A percentile compares a stretch with the other conserved stretches of the same genome.
These are phyloP conservation scores for Euphorbia tirucalli DNA, from an alignment of 345 rosid species.

Conservation along the genomic window DNA sequence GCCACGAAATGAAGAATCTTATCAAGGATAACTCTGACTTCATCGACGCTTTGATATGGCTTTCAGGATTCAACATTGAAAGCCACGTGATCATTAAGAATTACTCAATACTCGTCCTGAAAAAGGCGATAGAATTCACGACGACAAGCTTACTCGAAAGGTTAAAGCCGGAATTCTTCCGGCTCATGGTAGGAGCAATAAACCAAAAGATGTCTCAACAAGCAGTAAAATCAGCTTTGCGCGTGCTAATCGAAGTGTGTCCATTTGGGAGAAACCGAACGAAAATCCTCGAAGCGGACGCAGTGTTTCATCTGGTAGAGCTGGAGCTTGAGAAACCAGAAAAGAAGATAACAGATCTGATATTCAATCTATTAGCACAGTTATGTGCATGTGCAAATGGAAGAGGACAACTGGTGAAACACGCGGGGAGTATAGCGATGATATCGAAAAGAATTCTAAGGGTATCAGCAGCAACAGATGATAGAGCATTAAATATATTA, in stretches of 20 bases:
- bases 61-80: slow-evolving; percentile 4
- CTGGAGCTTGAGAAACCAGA: slow-evolving; percentile 46
- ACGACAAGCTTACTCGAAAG: slow-evolving; percentile 24
- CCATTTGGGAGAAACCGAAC: slow-evolving; percentile 40
- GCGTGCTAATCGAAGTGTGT: slow-evolving; percentile 29
- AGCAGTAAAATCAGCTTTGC: slow-evolving; percentile 39
- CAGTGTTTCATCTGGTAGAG: slow-evolving; percentile 47
- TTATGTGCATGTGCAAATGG: slow-evolving; percentile 49
- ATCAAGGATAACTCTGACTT: slow-evolving; percentile 31
- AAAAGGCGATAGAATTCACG: slow-evolving; percentile 17
- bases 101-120: slow-evolving; percentile 29
- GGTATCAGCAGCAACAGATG: slow-evolving; percentile 53
- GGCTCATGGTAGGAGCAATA: slow-evolving; percentile 20
- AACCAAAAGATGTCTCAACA: slow-evolving; percentile 28
- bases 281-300: slow-evolving; percentile 40
- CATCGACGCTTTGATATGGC: slow-evolving; percentile 42
- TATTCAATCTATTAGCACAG: slow-evolving; percentile 40
- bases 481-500: slow-evolving; percentile 39
- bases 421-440: slow-evolving; percentile 51
- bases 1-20: slow-evolving; percentile 27
- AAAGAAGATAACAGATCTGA: slow-evolving; percentile 43
- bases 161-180: slow-evolving; percentile 33
- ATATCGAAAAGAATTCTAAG: slow-evolving; percentile 45
- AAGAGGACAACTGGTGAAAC: slow-evolving; percentile 38
- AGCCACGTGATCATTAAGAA: slow-evolving; percentile 21